Percentiles rank a stretch among this genome's conserved stretches.
These are phyloP conservation scores for Xylariomycetidae sp. DNA, from an alignment of 2,329 filamentous ascomycete species.

Conservation along the genomic window DNA sequence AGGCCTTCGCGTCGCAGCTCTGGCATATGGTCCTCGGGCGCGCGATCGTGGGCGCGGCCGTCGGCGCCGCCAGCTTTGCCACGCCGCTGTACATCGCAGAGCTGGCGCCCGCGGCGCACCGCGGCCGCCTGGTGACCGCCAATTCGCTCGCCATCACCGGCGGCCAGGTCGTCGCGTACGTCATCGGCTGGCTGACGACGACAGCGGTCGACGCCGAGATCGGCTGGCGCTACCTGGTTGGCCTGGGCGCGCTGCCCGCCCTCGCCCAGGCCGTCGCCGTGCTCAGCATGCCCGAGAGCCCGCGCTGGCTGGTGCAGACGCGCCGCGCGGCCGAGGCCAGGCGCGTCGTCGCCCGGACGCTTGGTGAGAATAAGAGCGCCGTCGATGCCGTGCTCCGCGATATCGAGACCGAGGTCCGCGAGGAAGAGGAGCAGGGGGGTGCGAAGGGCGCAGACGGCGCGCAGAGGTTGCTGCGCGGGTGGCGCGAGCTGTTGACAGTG, in stretches of 20 bases:
- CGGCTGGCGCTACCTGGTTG: conserved; percentile 91
- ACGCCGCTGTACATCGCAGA: conserved; percentile 87
- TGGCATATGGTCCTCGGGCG: conserved; percentile 60
- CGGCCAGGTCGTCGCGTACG: conserved; percentile 83
- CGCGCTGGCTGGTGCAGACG: conserved; percentile 74
- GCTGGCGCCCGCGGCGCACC: conserved; percentile 66
- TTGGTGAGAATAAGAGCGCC: conserved; percentile 11
- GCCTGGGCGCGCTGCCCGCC: conserved; percentile 73
- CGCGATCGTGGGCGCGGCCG: conserved; percentile 63
- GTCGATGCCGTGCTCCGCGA: conserved; percentile 50
- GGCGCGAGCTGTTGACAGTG: conserved; percentile 49
- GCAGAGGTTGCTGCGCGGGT: conserved; percentile 31
- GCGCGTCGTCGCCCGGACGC: conserved; percentile 55
- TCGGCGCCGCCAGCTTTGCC: conserved; percentile 74
- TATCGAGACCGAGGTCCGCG: conserved; percentile 69
- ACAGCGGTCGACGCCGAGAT: conserved; percentile 42
- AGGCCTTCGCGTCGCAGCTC: conserved; percentile 55
- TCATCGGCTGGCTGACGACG: conserved; percentile 72
- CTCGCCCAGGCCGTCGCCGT: conserved; percentile 62
- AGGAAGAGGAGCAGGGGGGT: conserved; percentile 53
- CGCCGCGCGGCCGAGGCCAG: conserved; percentile 57
- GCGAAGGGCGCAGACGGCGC: conserved; percentile 26
- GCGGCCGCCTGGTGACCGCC: conserved; percentile 77
- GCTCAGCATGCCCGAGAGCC: conserved; percentile 82
- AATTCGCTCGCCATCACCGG: conserved; percentile 78